Percentiles rank a stretch among this genome's conserved stretches.
phyloP scores from a whole-genome alignment of 2,329 filamentous ascomycete species.

The Xylariaceae sp. region DNA sequence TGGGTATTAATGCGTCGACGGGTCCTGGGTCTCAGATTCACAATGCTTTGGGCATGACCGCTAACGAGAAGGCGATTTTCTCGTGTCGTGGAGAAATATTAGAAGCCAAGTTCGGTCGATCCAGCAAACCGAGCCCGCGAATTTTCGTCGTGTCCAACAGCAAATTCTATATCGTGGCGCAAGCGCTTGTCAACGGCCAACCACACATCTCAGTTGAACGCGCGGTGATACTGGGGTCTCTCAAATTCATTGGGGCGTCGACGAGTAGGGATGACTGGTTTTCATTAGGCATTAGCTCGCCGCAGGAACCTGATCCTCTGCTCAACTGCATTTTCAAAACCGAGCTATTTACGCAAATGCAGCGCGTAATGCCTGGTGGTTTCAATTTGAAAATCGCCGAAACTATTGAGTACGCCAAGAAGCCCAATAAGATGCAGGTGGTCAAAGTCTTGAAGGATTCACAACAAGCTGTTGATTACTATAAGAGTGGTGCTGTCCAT shows the following conservation, averaged over 20 bases:
- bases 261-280: slow-evolving; percentile 94
- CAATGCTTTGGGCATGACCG: slow-evolving; percentile 62
- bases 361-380: slow-evolving; percentile 69
- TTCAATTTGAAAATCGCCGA: slow-evolving; percentile 80
- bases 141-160: slow-evolving; percentile 77
- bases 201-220: slow-evolving; percentile 76
- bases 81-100: slow-evolving; percentile 87
- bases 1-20: slow-evolving; percentile 74
- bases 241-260: slow-evolving; percentile 81
- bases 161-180: slow-evolving; percentile 84
- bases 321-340: slow-evolving; percentile 94
- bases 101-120: slow-evolving; percentile 92
- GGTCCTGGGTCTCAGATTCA: slow-evolving; percentile 79
- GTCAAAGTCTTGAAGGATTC: slow-evolving; percentile 92
- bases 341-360: slow-evolving; percentile 91
- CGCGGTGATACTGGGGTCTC: slow-evolving; percentile 74
- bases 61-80: slow-evolving; percentile 74
- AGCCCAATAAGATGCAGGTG: slow-evolving; percentile 82
- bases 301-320: slow-evolving; percentile 88
- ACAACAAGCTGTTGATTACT: slow-evolving; percentile 68
- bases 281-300: slow-evolving; percentile 80
- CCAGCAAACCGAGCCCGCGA: slow-evolving; percentile 85
- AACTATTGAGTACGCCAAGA: slow-evolving; percentile 92
- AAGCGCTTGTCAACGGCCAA: slow-evolving; percentile 75
- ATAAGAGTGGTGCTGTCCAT: slow-evolving; percentile 91